Conservation (phyloP, 768 basidiomycete species). For the Lentinus brumalis region DNA sequence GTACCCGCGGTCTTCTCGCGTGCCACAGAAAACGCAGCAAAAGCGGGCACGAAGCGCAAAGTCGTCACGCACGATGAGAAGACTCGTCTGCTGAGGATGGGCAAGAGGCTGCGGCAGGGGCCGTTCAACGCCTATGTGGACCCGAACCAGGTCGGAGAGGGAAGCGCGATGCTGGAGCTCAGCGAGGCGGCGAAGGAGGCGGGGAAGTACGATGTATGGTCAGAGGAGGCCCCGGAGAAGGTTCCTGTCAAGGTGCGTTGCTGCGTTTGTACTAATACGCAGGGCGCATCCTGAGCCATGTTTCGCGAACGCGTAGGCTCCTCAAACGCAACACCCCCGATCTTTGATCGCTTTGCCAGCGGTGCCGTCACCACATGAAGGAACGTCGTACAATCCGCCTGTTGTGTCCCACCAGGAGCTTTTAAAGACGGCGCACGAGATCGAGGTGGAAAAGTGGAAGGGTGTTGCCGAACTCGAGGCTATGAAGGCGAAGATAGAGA, state of each 20-base stretch:
- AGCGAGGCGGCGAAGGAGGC: slow-evolving; percentile 70
- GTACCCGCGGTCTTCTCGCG: slow-evolving; percentile 83
- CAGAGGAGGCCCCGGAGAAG: slow-evolving; percentile 31
- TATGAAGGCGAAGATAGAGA: slow-evolving; percentile 56
- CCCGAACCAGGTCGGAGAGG: slow-evolving; percentile 64
- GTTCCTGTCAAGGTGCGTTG: slow-evolving; percentile 54
- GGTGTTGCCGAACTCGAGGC: slow-evolving; percentile 56
- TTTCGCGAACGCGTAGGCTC: slow-evolving; percentile 42
- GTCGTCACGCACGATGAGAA: slow-evolving; percentile 69
- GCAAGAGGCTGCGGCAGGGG: slow-evolving; percentile 67
- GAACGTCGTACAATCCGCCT: slow-evolving; percentile 89
- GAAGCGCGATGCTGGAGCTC: slow-evolving; percentile 63
- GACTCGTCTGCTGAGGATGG: slow-evolving; percentile 73
- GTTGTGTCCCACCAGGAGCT: slow-evolving; percentile 72
- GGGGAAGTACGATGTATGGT: slow-evolving; percentile 71
- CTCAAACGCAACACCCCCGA: slow-evolving; percentile 47
- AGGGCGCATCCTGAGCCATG: not conserved
- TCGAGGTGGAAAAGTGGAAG: slow-evolving; percentile 59
- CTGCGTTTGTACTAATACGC: not conserved
- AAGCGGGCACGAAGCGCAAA: slow-evolving; percentile 42
- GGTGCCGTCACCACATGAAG: slow-evolving; percentile 72
- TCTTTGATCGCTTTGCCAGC: slow-evolving; percentile 64
- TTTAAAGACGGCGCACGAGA: slow-evolving; percentile 62
- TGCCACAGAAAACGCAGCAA: slow-evolving; percentile 27
- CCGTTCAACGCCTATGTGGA: slow-evolving; percentile 75